phyloP scores from a whole-genome alignment of 228 moss, liverwort and hornwort genomes.

The Sphagnum magellanicum region DNA sequence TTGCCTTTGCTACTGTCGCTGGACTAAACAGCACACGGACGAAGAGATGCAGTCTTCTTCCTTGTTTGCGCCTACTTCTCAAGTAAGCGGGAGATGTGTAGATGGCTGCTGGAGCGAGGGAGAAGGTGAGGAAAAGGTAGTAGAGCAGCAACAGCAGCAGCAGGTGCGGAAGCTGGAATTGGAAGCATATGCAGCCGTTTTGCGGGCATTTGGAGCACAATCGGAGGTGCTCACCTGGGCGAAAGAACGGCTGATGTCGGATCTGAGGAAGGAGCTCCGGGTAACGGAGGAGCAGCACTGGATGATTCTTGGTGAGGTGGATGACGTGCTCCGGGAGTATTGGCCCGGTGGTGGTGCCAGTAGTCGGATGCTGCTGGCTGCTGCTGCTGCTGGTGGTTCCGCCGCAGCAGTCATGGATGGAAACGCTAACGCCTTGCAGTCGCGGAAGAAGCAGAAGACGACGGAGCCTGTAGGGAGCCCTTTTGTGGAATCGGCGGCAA shows the following conservation, averaged over 20 bases:
- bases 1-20: no score
- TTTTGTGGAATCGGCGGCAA: constrained; percentile 38
- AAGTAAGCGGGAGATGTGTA: no score
- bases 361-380: not conserved
- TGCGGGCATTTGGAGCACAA: constrained; percentile 18
- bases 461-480: constrained; percentile 8
- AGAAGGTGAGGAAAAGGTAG: no score
- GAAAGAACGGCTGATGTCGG: constrained; percentile 12
- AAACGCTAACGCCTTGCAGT: no score
- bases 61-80: no score
- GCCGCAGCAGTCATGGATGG: not conserved
- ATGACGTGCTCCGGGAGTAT: constrained; percentile 8
- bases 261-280: constrained; percentile 16
- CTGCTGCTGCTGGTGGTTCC: not conserved
- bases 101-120: no score
- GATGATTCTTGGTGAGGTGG: constrained; percentile 7
- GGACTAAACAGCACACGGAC: no score
- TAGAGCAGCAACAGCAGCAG: constrained; percentile 4
- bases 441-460: constrained; percentile 5
- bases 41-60: no score
- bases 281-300: constrained; percentile 16
- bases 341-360: constrained; percentile 5
- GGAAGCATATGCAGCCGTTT: constrained; percentile 18
- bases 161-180: constrained; percentile 9
- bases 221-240: constrained; percentile 14